Conservation (phyloP, 2,329 filamentous ascomycete genomes). For the Arachnomyces sp. region DNA sequence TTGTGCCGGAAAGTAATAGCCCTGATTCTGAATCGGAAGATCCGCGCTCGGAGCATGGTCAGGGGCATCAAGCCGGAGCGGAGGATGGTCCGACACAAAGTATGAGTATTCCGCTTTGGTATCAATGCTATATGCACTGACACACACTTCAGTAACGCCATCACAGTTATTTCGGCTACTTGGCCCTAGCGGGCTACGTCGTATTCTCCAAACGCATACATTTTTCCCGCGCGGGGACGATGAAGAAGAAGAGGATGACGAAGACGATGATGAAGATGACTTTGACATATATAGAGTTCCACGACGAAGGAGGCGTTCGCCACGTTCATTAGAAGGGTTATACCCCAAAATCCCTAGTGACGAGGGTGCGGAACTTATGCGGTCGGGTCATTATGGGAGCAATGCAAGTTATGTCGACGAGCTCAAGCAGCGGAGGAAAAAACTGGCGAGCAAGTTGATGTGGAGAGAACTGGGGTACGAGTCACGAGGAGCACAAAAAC, state of each 20-base stretch:
- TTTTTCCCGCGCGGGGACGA: constrained; percentile 20
- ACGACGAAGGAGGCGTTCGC: constrained; percentile 42
- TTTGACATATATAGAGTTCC: constrained; percentile 22
- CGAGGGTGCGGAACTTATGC: constrained; percentile 70
- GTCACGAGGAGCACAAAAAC: constrained; percentile 48
- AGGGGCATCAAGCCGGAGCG: constrained; percentile 6
- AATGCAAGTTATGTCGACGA: constrained; percentile 51
- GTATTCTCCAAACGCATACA: constrained; percentile 39
- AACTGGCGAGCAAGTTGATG: constrained; percentile 62
- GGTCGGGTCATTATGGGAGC: constrained; percentile 69
- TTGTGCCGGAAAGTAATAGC: background rate
- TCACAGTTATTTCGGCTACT: constrained; percentile 48
- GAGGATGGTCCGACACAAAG: constrained; percentile 8
- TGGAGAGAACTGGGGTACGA: constrained; percentile 75
- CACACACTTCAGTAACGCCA: constrained; percentile 22
- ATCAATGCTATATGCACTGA: background rate
- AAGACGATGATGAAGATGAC: constrained; percentile 25
- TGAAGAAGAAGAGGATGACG: constrained; percentile 23
- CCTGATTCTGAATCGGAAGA: constrained; percentile 5
- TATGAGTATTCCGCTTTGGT: constrained; percentile 18
- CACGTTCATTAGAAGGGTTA: constrained; percentile 39
- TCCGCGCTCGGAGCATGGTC: background rate
- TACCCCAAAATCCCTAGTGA: constrained; percentile 83
- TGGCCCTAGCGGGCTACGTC: constrained; percentile 46
- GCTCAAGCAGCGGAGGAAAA: constrained; percentile 49